Conservation (phyloP, 225 moss, liverwort and hornwort genomes). For the Marchantia paleacea region DNA sequence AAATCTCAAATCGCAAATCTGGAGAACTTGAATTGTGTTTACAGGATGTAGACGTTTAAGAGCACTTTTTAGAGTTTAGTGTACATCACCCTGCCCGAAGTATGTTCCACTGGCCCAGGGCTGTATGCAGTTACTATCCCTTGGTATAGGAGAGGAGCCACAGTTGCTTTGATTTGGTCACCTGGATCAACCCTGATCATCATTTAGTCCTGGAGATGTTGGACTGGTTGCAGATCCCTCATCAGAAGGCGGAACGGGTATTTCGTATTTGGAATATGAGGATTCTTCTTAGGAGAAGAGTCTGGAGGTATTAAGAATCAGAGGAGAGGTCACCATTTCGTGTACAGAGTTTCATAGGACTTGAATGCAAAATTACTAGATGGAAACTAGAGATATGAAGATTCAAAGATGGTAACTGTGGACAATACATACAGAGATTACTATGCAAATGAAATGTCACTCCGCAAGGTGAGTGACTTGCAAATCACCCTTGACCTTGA, state of each 20-base stretch:
- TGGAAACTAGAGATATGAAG: background rate
- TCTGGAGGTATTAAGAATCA: background rate
- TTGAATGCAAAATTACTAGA: background rate
- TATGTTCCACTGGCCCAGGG: background rate
- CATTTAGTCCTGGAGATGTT: background rate
- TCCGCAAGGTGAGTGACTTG: conserved; percentile 3
- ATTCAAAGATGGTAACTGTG: conserved; percentile 6
- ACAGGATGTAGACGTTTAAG: background rate
- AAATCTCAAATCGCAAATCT: background rate
- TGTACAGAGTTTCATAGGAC: conserved; percentile 14
- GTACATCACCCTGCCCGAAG: conserved; percentile 6
- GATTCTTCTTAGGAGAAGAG: background rate
- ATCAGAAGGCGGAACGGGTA: background rate
- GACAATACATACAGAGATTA: background rate
- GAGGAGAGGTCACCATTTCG: background rate
- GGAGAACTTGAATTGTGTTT: background rate
- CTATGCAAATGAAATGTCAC: background rate
- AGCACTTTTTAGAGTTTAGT: background rate
- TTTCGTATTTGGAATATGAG: background rate
- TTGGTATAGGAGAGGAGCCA: background rate
- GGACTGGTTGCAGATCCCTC: background rate
- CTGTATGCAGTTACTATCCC: background rate
- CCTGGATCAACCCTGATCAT: conserved; percentile 2
- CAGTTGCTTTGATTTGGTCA: conserved; percentile 4
- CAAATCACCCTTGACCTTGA: background rate